These are phyloP conservation scores for Puccinia coronata DNA, from an alignment of 1,284 basidiomycete genomes.

Conservation along the genomic window DNA sequence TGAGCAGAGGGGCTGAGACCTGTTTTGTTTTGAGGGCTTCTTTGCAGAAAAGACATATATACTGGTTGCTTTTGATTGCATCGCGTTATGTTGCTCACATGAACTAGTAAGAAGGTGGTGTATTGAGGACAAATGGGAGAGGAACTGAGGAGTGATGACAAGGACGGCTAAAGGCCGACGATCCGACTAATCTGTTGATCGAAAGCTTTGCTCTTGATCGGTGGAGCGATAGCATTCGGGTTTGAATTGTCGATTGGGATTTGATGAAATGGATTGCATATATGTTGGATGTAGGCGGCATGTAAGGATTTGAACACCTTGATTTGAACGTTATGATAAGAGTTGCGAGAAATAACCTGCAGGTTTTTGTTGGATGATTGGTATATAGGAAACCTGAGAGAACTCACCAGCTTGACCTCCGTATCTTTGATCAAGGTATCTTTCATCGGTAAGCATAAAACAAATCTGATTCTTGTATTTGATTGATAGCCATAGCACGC, in stretches of 20 bases:
- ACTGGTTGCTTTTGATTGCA: no score
- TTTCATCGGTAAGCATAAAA: conserved; percentile 33
- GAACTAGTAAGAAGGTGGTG: no score
- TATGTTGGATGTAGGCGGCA: conserved; percentile 36
- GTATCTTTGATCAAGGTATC: conserved; percentile 43
- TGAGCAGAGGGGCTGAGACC: no score
- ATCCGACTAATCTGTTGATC: conserved; percentile 40
- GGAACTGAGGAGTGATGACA: no score
- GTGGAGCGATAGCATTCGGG: conserved; percentile 16
- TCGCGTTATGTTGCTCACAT: no score
- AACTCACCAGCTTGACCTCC: conserved; percentile 37
- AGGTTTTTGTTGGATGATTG: neutral
- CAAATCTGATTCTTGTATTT: conserved; percentile 43
- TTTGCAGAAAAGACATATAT: no score
- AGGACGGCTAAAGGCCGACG: no score
- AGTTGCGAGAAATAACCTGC: neutral
- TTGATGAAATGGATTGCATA: conserved; percentile 43
- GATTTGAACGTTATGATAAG: neutral
- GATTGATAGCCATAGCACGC: conserved; percentile 49
- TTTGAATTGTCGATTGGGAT: conserved; percentile 18
- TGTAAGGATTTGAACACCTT: conserved; percentile 46
- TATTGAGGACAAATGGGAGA: no score
- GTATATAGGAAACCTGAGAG: neutral
- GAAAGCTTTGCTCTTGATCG: conserved; percentile 37
- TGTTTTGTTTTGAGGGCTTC: no score